A percentile compares a stretch with the other conserved stretches of the same genome.
phyloP scores from a whole-genome alignment of 2,329 filamentous ascomycete species.

The Aphanocladium album region DNA sequence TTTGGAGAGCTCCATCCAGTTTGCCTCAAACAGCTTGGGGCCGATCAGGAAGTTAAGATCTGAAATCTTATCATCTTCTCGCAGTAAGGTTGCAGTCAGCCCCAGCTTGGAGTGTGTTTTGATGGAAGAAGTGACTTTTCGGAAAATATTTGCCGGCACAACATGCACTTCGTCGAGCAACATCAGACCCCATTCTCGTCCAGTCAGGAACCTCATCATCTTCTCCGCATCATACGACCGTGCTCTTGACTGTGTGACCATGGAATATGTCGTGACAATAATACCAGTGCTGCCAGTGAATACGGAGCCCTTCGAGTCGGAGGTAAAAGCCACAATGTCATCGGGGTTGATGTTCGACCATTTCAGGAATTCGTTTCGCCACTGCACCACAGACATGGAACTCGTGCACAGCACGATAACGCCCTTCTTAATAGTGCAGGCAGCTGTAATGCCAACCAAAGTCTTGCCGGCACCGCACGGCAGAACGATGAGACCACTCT shows the following conservation, averaged over 20 bases:
- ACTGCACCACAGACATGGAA: conserved; percentile 96
- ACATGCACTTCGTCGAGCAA: conserved; percentile 97
- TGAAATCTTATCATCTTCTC: conserved; percentile 97
- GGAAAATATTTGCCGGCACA: conserved; percentile 92
- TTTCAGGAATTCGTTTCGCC: conserved; percentile 92
- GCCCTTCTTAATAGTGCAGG: conserved; percentile 96
- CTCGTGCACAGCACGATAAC: conserved; percentile 93
- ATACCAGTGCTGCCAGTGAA: conserved; percentile 90
- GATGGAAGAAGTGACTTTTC: conserved; percentile 87
- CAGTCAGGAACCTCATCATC: conserved; percentile 92
- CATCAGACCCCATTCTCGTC: conserved; percentile 94
- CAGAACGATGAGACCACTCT: conserved; percentile 94
- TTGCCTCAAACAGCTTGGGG: conserved; percentile 95
- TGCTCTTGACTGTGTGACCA: conserved; percentile 90
- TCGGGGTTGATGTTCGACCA: conserved; percentile 95
- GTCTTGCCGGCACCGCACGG: conserved; percentile 97
- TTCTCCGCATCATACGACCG: conserved; percentile 90
- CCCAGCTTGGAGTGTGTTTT: conserved; percentile 95
- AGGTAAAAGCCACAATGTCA: conserved; percentile 92
- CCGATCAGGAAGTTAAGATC: conserved; percentile 97
- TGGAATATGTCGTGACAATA: conserved; percentile 95
- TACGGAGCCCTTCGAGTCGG: conserved; percentile 73
- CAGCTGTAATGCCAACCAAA: conserved; percentile 94
- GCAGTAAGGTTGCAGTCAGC: conserved; percentile 84
- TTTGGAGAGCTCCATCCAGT: conserved; percentile 98